Evolutionary conservation across 257 asterid species (phyloP).

Genomic region (Echium plantagineum): DNA sequence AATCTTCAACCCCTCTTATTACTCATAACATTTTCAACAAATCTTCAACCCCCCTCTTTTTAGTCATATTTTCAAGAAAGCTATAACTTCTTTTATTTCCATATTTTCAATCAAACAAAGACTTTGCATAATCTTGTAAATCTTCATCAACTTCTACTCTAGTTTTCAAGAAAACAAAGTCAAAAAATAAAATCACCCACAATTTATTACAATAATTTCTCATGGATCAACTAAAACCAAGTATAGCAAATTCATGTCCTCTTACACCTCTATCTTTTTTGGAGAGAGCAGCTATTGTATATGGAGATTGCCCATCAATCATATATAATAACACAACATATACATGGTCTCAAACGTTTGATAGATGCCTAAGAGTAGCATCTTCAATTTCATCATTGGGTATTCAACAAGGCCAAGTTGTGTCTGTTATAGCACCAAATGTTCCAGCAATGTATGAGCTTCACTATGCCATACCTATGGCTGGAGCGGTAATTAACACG

Average conservation of each 20-base stretch:
- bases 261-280: conserved; percentile 11
- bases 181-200: too few relatives aligned
- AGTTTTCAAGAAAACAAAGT: too few relatives aligned
- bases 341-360: conserved; percentile 10
- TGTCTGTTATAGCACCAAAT: conserved; percentile 13
- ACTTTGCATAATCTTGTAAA: too few relatives aligned
- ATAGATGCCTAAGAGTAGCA: conserved; percentile 5
- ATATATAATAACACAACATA: conserved; percentile 7
- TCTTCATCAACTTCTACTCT: too few relatives aligned
- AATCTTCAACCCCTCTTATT: too few relatives aligned
- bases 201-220: too few relatives aligned
- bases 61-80: too few relatives aligned
- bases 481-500: conserved; percentile 13
- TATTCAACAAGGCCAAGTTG: conserved; percentile 3
- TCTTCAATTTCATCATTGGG: conserved; percentile 9
- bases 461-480: conserved; percentile 3
- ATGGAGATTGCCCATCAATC: conserved; percentile 10
- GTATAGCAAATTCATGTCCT: conserved; percentile 8
- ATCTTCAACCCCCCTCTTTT: too few relatives aligned
- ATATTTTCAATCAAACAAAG: too few relatives aligned
- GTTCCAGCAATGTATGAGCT: conserved; percentile 13
- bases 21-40: too few relatives aligned
- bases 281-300: conserved; percentile 12
- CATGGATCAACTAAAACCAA: conserved; percentile 2
- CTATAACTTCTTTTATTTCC: too few relatives aligned